Base-by-base conservation (phyloP, 495 filamentous ascomycete species). In the Aspergillus sclerotioniger region DNA sequence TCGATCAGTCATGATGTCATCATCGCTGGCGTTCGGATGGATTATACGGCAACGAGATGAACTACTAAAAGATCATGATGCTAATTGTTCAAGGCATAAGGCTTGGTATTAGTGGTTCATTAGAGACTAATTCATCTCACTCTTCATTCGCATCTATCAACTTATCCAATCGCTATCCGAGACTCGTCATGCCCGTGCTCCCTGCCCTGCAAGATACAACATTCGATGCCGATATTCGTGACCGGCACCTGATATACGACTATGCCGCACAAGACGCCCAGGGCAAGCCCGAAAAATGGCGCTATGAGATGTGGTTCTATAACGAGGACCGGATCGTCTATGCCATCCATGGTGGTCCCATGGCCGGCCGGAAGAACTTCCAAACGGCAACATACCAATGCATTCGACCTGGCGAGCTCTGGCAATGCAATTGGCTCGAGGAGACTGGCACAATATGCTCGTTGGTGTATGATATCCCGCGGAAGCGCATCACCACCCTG, bases 251-350 rank as follows among this genome's bases (percentile, higher is more conserved):
- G 32, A 70, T 77, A 21, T 78, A 79, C 56, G 71, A 79, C 60
- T 75, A 73, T 45, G 64, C 57, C 8, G 70, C 67, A 2, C 54
- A 70, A 31, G 65, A 69, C 48, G 50, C 51, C 15, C n/a, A 65
- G 13, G 67, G 70, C 15, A 67, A 68, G n/a, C 63, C 69, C 1
- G 66, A 73, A 49, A 77, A 71, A 62, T 76, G 74, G 75, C 71
- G 71, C 15, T 76, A 77, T 56, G 73, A 76, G 41, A 71, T 76
- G 69, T 75, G 71, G 69, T 77, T 76, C 60, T 69, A 72, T 48
- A 73, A 73, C 52, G 64, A 68, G 8, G 68, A 72, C 49, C 67
- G 72, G 6, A 74, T 74, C 55, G 71, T 75, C 52, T 76, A 78
- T 52, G 64, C 70, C 45, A 77, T 78, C 46, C 74, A 77, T 49